These are phyloP conservation scores for Ramaria sp. DNA, from an alignment of 768 basidiomycete genomes.

Conservation along the genomic window DNA sequence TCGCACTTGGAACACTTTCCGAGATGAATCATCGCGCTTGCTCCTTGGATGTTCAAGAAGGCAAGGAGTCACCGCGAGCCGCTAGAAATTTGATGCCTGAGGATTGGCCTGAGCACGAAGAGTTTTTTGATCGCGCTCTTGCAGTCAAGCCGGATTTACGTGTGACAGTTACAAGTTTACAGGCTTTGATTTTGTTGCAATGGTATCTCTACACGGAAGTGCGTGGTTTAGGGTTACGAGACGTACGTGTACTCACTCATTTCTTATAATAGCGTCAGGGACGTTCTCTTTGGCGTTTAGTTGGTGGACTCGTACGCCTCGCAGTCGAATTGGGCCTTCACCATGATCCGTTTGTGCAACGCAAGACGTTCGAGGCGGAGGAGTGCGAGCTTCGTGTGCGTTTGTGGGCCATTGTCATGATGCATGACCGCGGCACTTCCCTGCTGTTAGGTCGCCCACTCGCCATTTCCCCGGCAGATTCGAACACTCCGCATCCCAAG, in stretches of 20 bases:
- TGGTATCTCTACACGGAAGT: conserved; percentile 90
- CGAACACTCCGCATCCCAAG: conserved; percentile 66
- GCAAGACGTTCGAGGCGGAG: conserved; percentile 55
- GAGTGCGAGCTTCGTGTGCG: conserved; percentile 73
- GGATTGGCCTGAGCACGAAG: conserved; percentile 72
- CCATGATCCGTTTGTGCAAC: conserved; percentile 68
- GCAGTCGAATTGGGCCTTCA: conserved; percentile 79
- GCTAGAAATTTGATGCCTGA: conserved; percentile 50
- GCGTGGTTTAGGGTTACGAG: neutral
- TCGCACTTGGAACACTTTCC: conserved; percentile 74
- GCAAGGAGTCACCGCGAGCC: conserved; percentile 25
- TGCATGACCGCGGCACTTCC: conserved; percentile 83
- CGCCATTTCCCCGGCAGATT: conserved; percentile 73
- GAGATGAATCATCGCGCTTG: conserved; percentile 68
- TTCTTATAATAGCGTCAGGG: conserved; percentile 57
- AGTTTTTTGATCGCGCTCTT: conserved; percentile 74
- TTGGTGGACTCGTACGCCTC: conserved; percentile 73
- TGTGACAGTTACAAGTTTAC: conserved; percentile 73
- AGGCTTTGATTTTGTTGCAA: conserved; percentile 74
- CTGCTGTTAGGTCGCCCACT: conserved; percentile 80
- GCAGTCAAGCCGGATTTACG: conserved; percentile 72
- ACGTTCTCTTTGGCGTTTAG: conserved; percentile 81
- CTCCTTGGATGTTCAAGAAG: conserved; percentile 36
- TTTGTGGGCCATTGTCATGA: conserved; percentile 75
- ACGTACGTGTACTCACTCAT: conserved; percentile 8